Conservation (phyloP, 1,284 basidiomycete species). For the Cryptococcus depauperatus region DNA sequence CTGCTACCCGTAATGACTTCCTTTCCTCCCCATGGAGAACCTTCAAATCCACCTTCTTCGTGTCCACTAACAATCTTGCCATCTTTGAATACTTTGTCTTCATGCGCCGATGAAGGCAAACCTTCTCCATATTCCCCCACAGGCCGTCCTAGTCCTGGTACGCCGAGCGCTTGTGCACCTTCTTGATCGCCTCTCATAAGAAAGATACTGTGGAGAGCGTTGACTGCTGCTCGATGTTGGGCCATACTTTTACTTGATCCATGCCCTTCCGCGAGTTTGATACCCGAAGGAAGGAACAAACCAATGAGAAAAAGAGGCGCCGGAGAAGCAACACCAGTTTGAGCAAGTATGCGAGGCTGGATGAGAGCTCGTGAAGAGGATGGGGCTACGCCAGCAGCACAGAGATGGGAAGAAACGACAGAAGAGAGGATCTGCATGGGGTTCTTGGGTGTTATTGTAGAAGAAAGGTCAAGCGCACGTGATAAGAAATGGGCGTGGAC, state of each 20-base stretch:
- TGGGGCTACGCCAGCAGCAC: constrained; percentile 47
- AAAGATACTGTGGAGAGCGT: constrained; percentile 39
- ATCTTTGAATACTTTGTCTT: constrained; percentile 2
- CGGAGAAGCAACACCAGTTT: constrained; percentile 81
- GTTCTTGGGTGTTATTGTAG: constrained; percentile 69
- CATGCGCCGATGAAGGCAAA: constrained; percentile 13
- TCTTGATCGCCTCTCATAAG: constrained; percentile 26
- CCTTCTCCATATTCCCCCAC: constrained; percentile 9
- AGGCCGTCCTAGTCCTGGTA: neutral
- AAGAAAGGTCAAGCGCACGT: constrained; percentile 69
- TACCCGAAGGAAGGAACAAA: constrained; percentile 73
- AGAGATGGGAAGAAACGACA: constrained; percentile 62
- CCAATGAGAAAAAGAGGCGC: constrained; percentile 90
- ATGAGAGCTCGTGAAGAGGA: constrained; percentile 8
- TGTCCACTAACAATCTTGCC: constrained; percentile 5
- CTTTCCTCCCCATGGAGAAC: constrained; percentile 11
- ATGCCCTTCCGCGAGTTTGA: constrained; percentile 87
- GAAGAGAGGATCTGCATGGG: constrained; percentile 71
- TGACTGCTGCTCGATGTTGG: constrained; percentile 66
- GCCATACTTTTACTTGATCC: constrained; percentile 92
- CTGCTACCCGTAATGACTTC: constrained; percentile 13
- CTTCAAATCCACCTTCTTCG: constrained; percentile 5
- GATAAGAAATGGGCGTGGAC: constrained; percentile 76
- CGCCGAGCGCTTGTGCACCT: neutral
- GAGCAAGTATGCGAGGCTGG: constrained; percentile 64